Evolutionary conservation across 1,139 yeast species (phyloP).

Genomic region (Kodamaea ohmeri): DNA sequence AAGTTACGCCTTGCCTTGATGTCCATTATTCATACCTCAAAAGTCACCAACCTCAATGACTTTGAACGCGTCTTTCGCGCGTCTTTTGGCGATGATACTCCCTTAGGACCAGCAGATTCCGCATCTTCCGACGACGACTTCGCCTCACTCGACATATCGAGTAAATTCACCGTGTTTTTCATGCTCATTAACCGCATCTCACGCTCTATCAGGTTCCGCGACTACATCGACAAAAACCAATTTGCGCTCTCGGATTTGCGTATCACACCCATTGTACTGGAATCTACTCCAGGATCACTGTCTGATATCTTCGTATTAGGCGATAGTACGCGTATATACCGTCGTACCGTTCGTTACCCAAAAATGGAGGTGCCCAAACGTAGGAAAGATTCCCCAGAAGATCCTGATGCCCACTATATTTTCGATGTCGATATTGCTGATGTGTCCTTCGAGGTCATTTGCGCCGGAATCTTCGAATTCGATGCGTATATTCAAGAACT

Average conservation of each 20-base stretch:
- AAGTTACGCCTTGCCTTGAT: slow-evolving; percentile 43
- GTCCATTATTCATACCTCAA: slow-evolving; percentile 27
- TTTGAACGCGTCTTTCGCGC: slow-evolving; percentile 49
- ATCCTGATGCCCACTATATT: slow-evolving; percentile 30
- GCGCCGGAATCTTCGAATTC: slow-evolving; percentile 33
- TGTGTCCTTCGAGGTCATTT: slow-evolving; percentile 29
- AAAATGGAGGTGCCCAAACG: slow-evolving; percentile 40
- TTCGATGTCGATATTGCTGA: slow-evolving; percentile 29
- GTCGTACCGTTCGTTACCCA: slow-evolving; percentile 32
- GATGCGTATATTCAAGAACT: slow-evolving; percentile 12
- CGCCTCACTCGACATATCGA: slow-evolving; percentile 36
- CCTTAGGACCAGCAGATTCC: slow-evolving; percentile 28
- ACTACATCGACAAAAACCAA: slow-evolving; percentile 41
- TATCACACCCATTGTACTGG: slow-evolving; percentile 14
- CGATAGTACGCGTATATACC: slow-evolving; percentile 45
- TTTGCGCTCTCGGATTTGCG: slow-evolving; percentile 33
- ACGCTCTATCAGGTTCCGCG: slow-evolving; percentile 38
- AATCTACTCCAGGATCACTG: not conserved
- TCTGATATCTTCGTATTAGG: slow-evolving; percentile 41
- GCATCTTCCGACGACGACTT: slow-evolving; percentile 27
- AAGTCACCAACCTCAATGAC: slow-evolving; percentile 28
- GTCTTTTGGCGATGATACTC: slow-evolving; percentile 41
- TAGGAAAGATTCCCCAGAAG: slow-evolving; percentile 33
- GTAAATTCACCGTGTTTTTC: slow-evolving; percentile 48
- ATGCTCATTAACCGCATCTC: slow-evolving; percentile 39